Evolutionary conservation across 1,139 yeast species (phyloP), one percentile per base, ranked within the genome.

Genomic region (Yamadazyma mexicana): DNA sequence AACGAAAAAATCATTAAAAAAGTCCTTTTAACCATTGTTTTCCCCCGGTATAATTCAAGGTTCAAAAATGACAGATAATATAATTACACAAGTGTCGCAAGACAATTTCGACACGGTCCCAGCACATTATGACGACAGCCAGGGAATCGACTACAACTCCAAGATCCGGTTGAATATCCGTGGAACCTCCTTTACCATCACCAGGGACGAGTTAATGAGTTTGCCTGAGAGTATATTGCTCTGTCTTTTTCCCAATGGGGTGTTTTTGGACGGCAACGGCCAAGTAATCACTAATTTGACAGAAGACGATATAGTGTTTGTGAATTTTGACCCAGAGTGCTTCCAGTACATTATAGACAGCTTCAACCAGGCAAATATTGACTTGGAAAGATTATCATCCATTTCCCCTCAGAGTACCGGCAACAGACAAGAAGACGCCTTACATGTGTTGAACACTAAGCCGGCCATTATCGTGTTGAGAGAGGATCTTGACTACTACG

Each of bases 401-500:
- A 40, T 63, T 42, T 48, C 64, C 2, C 68, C 70, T 0, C 59
- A 53, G 35, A 44, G 45, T 5, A 42, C 47, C 29, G 47, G 42
- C 12, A 42, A 47, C 33, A 41, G 43, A 20, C 58, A 50, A 33
- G 62, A 63, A 24, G 73, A 69, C 33, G 51, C 53, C 3, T 47
- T 59, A 12, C 61, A 81, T 39, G 79, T 87, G 3, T 68, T 91
- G 46, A 81, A 79, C 50, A 81, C 81, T 42, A 85, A 88, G 52
- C 98, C 98, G 0, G 88, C 96, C 0, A 84, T 94, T 34, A 89
- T 94, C 44, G 97, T 92, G 3, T 71, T 94, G 41, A 73, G 97
- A 46, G 99, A 94, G 61, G 98, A 94, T 59, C 72, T 94, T 50
- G 98, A 94, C 59, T 94, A 79, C 63, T 94, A 91, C 61, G 87